Conservation (phyloP, 73 alveolate species). For the Vitrella brassicaformis region DNA sequence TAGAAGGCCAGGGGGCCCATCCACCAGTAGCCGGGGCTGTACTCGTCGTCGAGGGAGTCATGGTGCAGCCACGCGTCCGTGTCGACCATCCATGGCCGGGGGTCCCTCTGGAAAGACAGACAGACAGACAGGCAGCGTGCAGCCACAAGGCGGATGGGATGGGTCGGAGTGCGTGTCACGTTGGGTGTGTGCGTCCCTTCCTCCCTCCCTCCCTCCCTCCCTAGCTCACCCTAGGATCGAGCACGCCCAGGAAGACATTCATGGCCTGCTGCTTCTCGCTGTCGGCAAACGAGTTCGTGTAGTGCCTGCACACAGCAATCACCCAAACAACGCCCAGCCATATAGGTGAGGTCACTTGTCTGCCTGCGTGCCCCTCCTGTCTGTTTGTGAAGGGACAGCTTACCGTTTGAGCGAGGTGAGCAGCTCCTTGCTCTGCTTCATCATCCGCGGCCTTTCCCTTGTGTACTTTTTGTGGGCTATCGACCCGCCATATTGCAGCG, state of each 20-base stretch:
- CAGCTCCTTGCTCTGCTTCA: conserved; percentile 6
- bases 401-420: conserved; percentile 33
- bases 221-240: conserved; percentile 15
- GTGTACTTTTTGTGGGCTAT: conserved; percentile 32
- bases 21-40: background rate
- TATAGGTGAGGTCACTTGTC: too few relatives aligned
- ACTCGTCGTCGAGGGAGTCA: background rate
- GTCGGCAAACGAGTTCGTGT: conserved; percentile 32
- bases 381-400: too few relatives aligned
- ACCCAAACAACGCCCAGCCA: too few relatives aligned
- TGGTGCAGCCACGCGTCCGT: background rate
- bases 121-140: too few relatives aligned
- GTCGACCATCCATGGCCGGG: background rate
- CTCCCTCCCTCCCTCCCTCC: too few relatives aligned
- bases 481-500: conserved; percentile 36
- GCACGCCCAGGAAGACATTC: conserved; percentile 29
- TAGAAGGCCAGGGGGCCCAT: background rate
- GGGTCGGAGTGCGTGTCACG: too few relatives aligned
- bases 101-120: too few relatives aligned
- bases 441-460: conserved; percentile 35
- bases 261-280: conserved; percentile 14
- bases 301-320: too few relatives aligned
- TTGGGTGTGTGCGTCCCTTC: too few relatives aligned
- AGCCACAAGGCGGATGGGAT: too few relatives aligned
- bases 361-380: too few relatives aligned